Base-by-base conservation (phyloP, 805 yeast genomes). In the Starmerella potacharoeniae region DNA sequence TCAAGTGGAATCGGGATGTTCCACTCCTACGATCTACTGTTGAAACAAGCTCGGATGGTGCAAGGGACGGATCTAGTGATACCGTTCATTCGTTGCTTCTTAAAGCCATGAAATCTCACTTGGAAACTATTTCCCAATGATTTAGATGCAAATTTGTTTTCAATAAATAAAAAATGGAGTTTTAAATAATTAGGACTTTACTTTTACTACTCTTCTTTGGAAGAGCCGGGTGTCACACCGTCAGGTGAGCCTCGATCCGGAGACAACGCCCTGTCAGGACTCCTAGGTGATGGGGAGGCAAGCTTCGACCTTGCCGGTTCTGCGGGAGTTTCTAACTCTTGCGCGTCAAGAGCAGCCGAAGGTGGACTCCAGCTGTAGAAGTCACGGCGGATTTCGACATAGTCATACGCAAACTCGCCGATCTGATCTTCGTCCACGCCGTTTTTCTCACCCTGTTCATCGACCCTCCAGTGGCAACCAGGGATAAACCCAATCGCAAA, bases 351-450 rank as follows among this genome's bases (percentile, higher is more conserved):
- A 9, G 53, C 60, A 10, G 62, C 51, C 6, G 60, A 48, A 10
- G 73, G 73, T 2, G 72, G 67, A n/a, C 66, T 59, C 76, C 76
- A 73, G 30, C 75, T 71, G 39, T 69, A 64, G 60, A 67, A 91
- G 72, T 90, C 96, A 68, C 97, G 80, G 71, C 97, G 81, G 13
- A 91, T 95, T 74, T 91, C 98, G 55, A 91, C 96, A 67, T 89
- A 91, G 70, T 91, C 97, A 69, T 91, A 91, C n/a, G 97, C 97
- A 71, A 90, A 91, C 71, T 91, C 98, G 51, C 97, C 98, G 62
- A 91, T 86, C 72, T 91, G 96, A 71, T 88, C 95, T 69, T 90
- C 97, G 69, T 91, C 98, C 73, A 90, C 79, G 55, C 98, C 98
- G 35, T 75, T 74, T 60, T 83, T 86, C 69, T 91, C 98, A 28